Evolutionary conservation across 371 early-diverging fungal genomes (phyloP).

Genomic region (Gilbertella persicaria): DNA sequence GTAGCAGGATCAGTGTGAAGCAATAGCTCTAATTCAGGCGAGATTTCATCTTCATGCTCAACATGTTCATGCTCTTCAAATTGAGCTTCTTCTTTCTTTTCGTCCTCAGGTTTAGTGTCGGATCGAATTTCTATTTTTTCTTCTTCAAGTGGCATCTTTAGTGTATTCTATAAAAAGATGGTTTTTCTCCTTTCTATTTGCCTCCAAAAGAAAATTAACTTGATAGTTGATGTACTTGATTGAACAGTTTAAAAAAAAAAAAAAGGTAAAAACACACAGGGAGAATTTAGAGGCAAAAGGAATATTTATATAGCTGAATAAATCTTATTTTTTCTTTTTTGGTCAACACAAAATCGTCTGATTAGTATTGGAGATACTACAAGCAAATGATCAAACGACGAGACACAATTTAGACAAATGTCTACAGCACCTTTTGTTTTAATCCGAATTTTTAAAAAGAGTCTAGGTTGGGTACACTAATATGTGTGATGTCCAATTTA

Average conservation of each 20-base stretch:
- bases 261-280: background rate
- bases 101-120: constrained; percentile 15
- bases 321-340: background rate
- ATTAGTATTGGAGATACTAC: background rate
- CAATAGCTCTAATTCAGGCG: constrained; percentile 69
- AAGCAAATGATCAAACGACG: background rate
- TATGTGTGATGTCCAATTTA: too few species aligned
- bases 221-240: too few species aligned
- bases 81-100: constrained; percentile 24
- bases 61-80: constrained; percentile 37
- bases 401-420: too few species aligned
- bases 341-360: background rate
- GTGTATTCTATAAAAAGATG: background rate
- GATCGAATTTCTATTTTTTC: constrained; percentile 13
- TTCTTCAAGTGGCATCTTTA: constrained; percentile 56
- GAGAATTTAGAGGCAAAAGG: background rate
- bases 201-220: background rate
- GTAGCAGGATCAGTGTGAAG: constrained; percentile 66
- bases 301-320: background rate
- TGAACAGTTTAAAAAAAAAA: background rate
- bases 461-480: constrained; percentile 3
- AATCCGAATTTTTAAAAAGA: constrained; percentile 1
- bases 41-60: constrained; percentile 60
- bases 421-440: background rate
- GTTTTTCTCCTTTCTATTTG: background rate